Percentiles rank a stretch among this genome's conserved stretches.
These are phyloP conservation scores for Cercophora samala DNA, from an alignment of 495 filamentous ascomycete genomes.

Conservation along the genomic window DNA sequence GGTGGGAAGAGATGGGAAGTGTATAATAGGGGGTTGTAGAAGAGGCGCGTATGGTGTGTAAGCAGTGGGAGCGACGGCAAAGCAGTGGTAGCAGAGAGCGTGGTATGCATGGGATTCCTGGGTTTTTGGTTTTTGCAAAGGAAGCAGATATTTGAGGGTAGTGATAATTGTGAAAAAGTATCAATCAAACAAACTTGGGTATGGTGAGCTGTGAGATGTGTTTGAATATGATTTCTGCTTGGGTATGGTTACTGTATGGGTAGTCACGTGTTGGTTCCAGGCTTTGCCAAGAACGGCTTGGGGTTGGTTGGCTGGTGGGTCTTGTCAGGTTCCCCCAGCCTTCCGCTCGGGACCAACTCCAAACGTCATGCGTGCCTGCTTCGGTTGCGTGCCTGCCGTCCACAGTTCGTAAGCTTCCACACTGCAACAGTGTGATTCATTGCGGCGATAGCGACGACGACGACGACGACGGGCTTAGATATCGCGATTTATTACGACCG, in stretches of 20 bases:
- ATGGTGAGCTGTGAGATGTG: background rate
- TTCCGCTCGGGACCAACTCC: background rate
- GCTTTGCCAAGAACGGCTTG: background rate
- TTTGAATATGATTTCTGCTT: background rate
- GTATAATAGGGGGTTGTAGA: background rate
- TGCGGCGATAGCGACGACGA: no score
- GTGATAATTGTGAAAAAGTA: background rate
- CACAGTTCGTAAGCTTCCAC: background rate
- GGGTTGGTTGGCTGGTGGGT: background rate
- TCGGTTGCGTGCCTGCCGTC: background rate
- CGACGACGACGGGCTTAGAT: slow-evolving; percentile 6
- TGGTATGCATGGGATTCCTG: background rate
- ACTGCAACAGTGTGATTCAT: background rate
- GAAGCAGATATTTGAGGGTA: background rate
- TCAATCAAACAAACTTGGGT: no score
- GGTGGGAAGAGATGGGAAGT: background rate
- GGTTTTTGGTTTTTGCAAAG: background rate
- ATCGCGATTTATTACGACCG: background rate
- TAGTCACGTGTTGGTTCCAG: background rate
- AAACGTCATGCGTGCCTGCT: background rate
- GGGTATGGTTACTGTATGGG: background rate
- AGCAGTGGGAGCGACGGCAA: background rate
- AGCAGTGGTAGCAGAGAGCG: background rate
- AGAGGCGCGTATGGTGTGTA: background rate
- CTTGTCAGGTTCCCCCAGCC: background rate